These are phyloP conservation scores for Anisodus tanguticus DNA, from an alignment of 257 asterid species.

Conservation along the genomic window DNA sequence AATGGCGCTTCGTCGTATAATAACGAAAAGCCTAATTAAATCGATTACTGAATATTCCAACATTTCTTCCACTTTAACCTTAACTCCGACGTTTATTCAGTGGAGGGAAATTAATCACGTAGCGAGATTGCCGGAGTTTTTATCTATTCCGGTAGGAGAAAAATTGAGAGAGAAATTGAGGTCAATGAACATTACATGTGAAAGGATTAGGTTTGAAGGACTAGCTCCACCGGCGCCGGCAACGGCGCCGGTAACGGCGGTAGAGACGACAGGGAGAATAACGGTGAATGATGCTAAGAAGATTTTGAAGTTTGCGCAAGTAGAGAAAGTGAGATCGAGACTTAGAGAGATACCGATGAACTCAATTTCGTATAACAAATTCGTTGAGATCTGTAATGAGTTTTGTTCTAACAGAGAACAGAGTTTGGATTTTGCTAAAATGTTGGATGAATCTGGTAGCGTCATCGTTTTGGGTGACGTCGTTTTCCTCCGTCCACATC, in stretches of 20 bases:
- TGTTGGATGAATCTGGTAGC: conserved; percentile 70
- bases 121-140: conserved; percentile 54
- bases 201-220: conserved; percentile 43
- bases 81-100: no score
- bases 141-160: conserved; percentile 64
- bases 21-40: conserved; percentile 38
- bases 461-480: conserved; percentile 79
- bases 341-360: conserved; percentile 59
- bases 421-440: conserved; percentile 67
- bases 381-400: conserved; percentile 55
- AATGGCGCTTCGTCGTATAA: conserved; percentile 68
- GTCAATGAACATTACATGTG: conserved; percentile 45
- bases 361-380: conserved; percentile 59
- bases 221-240: conserved; percentile 37
- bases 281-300: conserved; percentile 58
- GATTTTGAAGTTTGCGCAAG: conserved; percentile 51
- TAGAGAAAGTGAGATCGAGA: conserved; percentile 51
- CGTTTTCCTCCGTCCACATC: conserved; percentile 76
- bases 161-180: conserved; percentile 61
- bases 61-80: no score
- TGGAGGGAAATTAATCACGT: conserved; percentile 54
- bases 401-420: conserved; percentile 46
- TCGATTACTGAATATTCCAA: no score
- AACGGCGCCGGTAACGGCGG: neutral
- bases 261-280: conserved; percentile 34